Conservation (phyloP, 495 filamentous ascomycete genomes). For the Lophium mytilinum region DNA sequence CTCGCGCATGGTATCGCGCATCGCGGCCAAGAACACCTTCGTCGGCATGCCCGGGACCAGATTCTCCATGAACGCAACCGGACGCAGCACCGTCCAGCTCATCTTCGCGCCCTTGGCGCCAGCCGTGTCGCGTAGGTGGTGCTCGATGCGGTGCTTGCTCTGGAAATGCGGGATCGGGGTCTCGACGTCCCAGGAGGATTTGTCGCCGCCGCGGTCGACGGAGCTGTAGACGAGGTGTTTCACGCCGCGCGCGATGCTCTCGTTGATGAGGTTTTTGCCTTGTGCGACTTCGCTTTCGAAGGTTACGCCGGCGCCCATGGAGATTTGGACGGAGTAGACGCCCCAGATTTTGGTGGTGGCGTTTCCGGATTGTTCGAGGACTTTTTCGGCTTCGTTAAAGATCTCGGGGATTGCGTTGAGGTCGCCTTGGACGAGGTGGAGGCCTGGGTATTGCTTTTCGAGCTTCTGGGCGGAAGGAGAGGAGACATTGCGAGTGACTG, state of each 20-base stretch:
- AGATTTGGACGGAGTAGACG: constrained; percentile 45
- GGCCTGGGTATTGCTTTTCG: constrained; percentile 34
- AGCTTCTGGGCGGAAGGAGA: constrained; percentile 49
- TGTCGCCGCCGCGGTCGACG: constrained; percentile 56
- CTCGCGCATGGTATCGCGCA: constrained; percentile 38
- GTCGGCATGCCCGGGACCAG: constrained; percentile 47
- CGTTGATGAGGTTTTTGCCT: constrained; percentile 51
- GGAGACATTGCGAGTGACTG: constrained; percentile 53
- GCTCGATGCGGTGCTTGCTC: constrained; percentile 55
- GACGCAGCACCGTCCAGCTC: constrained; percentile 30
- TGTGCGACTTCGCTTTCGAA: constrained; percentile 47
- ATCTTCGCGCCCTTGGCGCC: constrained; percentile 14
- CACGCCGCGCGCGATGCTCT: constrained; percentile 46
- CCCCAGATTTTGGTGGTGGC: constrained; percentile 32
- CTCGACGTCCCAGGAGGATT: constrained; percentile 43
- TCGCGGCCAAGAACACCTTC: constrained; percentile 48
- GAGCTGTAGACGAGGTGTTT: constrained; percentile 57
- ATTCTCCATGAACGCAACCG: constrained; percentile 59
- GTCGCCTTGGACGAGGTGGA: constrained; percentile 52
- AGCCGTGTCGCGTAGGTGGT: constrained; percentile 42
- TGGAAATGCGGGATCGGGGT: constrained; percentile 55
- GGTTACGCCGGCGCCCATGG: constrained; percentile 38
- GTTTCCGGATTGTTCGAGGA: not conserved
- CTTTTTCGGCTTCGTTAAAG: constrained; percentile 42
- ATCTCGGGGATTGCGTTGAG: constrained; percentile 41